Evolutionary conservation across 2,329 filamentous ascomycete genomes (phyloP).

Genomic region (Fusarium sp.): DNA sequence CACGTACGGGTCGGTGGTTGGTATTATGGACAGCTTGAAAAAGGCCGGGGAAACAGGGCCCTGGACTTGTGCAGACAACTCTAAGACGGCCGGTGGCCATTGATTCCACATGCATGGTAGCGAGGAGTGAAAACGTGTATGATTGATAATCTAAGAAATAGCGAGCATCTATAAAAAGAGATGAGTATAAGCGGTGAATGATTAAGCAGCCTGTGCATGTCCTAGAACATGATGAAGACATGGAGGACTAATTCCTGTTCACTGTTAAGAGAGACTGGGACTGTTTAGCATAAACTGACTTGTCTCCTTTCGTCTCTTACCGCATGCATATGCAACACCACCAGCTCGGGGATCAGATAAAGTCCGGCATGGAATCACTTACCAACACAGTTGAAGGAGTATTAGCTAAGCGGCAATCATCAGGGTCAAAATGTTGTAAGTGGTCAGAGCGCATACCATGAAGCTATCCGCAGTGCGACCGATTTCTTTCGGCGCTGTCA

Average conservation of each 20-base stretch:
- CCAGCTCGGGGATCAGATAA: neutral
- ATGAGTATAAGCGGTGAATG: neutral
- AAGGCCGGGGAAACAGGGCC: neutral
- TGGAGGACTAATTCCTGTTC: neutral
- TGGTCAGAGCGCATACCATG: neutral
- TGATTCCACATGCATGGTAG: neutral
- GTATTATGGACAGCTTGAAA: slow-evolving; percentile 1
- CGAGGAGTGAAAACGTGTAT: neutral
- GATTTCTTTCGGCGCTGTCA: neutral
- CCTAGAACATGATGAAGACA: neutral
- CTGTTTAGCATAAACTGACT: neutral
- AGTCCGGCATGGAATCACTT: neutral
- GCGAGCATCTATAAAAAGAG: neutral
- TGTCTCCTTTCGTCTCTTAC: neutral
- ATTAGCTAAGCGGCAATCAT: neutral
- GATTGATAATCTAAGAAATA: neutral
- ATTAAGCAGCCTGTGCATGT: neutral
- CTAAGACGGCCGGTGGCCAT: neutral
- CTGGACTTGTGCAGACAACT: slow-evolving; percentile 1
- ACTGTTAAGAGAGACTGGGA: neutral
- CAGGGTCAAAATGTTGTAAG: neutral
- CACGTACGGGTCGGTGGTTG: neutral
- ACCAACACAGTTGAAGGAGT: neutral
- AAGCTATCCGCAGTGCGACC: neutral
- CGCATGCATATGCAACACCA: neutral